Conservation (phyloP, 2,329 filamentous ascomycete genomes). For the Fusarium sororula region DNA sequence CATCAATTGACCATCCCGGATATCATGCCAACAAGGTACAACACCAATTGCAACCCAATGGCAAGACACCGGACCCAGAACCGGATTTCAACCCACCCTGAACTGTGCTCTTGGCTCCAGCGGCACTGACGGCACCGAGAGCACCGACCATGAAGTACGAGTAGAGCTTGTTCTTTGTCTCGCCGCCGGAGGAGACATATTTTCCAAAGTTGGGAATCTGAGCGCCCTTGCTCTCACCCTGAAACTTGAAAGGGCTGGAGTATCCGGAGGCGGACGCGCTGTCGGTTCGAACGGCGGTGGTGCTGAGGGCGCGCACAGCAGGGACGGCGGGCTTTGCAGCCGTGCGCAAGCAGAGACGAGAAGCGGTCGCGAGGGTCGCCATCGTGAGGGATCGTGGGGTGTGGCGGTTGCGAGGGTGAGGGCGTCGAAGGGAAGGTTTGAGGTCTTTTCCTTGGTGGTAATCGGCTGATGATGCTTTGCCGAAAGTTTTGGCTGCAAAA, state of each 20-base stretch:
- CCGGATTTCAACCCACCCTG: slow-evolving; percentile 76
- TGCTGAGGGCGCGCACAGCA: slow-evolving; percentile 65
- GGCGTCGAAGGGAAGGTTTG: slow-evolving; percentile 48
- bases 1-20: slow-evolving; percentile 36
- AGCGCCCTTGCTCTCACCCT: slow-evolving; percentile 65
- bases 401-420: slow-evolving; percentile 41
- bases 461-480: slow-evolving; percentile 52
- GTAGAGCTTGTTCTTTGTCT: slow-evolving; percentile 84
- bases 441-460: slow-evolving; percentile 58
- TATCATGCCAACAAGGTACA: slow-evolving; percentile 8
- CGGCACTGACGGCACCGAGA: slow-evolving; percentile 89
- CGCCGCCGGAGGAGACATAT: slow-evolving; percentile 77
- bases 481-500: slow-evolving; percentile 53
- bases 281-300: slow-evolving; percentile 59
- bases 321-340: slow-evolving; percentile 53
- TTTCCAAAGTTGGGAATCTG: slow-evolving; percentile 90
- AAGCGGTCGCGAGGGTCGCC: slow-evolving; percentile 74
- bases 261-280: slow-evolving; percentile 61
- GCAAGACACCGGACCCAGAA: slow-evolving; percentile 25
- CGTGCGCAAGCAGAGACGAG: slow-evolving; percentile 74
- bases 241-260: slow-evolving; percentile 74
- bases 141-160: slow-evolving; percentile 99
- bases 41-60: slow-evolving; percentile 45
- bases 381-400: slow-evolving; percentile 54
- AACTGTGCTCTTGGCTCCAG: slow-evolving; percentile 96